Percentiles rank a stretch among this genome's conserved stretches.
These are phyloP conservation scores for Yamadazyma tumulicola DNA, from an alignment of 805 yeast genomes.

Conservation along the genomic window DNA sequence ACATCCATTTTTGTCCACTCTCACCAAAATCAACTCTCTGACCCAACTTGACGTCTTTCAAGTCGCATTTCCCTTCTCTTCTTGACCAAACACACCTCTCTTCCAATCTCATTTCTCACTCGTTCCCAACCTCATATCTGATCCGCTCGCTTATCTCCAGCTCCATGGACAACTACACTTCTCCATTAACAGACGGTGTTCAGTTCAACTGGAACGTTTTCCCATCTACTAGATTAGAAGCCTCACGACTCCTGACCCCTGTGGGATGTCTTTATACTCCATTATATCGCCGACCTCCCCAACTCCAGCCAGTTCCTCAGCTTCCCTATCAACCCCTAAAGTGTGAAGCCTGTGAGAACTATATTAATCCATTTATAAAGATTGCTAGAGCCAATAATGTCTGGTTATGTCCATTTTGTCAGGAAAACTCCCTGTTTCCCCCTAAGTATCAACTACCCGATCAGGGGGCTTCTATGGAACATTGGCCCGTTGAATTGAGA, in stretches of 20 bases:
- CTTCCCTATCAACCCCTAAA: constrained; percentile 12
- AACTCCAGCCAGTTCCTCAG: constrained; percentile 4
- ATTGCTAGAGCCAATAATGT: constrained; percentile 25
- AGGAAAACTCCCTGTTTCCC: constrained; percentile 21
- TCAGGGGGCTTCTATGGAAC: constrained; percentile 8
- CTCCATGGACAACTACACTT: too few species aligned
- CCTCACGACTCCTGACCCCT: constrained; percentile 28
- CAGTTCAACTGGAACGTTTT: constrained; percentile 65
- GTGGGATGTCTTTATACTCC: constrained; percentile 37
- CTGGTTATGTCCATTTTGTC: constrained; percentile 42
- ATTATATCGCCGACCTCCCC: constrained; percentile 6
- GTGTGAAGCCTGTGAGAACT: constrained; percentile 26
- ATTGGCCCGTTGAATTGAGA: constrained; percentile 27
- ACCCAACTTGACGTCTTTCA: too few species aligned
- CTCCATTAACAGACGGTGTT: constrained; percentile 9
- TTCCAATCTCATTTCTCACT: too few species aligned
- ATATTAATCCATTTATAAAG: constrained; percentile 26
- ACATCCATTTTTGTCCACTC: too few species aligned
- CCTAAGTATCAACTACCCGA: constrained; percentile 15
- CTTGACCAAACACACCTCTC: too few species aligned
- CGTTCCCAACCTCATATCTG: too few species aligned
- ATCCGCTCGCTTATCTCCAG: too few species aligned
- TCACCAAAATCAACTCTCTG: too few species aligned
- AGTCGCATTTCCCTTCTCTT: too few species aligned
- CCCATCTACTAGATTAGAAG: constrained; percentile 38